Evolutionary conservation across 805 yeast genomes (phyloP).

Genomic region (Grigorovia humatica): DNA sequence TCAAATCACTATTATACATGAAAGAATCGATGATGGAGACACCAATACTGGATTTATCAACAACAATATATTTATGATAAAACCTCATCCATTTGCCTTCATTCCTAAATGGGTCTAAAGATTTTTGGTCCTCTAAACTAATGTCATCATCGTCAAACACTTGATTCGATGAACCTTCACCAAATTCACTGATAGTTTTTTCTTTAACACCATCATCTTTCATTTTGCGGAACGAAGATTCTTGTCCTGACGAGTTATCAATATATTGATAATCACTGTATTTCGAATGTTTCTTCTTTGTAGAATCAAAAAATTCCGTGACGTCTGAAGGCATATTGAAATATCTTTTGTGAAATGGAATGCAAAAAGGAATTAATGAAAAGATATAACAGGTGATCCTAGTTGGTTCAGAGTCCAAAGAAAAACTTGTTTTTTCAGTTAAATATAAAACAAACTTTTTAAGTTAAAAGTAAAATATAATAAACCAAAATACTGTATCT

Average conservation of each 20-base stretch:
- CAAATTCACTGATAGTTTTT: background rate
- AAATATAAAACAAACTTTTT: background rate
- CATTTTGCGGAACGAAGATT: background rate
- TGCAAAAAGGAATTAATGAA: background rate
- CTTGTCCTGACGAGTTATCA: slow-evolving; percentile 2
- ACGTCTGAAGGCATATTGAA: slow-evolving; percentile 8
- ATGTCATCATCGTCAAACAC: slow-evolving; percentile 1
- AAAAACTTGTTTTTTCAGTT: background rate
- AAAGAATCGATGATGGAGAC: slow-evolving; percentile 33
- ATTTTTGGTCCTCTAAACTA: background rate
- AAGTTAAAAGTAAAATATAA: background rate
- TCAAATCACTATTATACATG: slow-evolving; percentile 63
- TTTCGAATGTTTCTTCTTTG: slow-evolving; percentile 4
- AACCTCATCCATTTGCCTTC: slow-evolving; percentile 14
- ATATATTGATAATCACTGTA: slow-evolving; percentile 6
- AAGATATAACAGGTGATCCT: background rate
- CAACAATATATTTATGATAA: slow-evolving; percentile 17
- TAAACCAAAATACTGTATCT: background rate
- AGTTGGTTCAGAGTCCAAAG: background rate
- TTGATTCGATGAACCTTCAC: background rate
- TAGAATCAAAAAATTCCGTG: slow-evolving; percentile 5
- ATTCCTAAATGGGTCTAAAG: slow-evolving; percentile 1
- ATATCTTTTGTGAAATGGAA: background rate
- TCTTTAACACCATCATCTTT: background rate
- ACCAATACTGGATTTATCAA: slow-evolving; percentile 25